Conservation (phyloP, 1,284 basidiomycete genomes). For the Sphaerobolus stellatus region DNA sequence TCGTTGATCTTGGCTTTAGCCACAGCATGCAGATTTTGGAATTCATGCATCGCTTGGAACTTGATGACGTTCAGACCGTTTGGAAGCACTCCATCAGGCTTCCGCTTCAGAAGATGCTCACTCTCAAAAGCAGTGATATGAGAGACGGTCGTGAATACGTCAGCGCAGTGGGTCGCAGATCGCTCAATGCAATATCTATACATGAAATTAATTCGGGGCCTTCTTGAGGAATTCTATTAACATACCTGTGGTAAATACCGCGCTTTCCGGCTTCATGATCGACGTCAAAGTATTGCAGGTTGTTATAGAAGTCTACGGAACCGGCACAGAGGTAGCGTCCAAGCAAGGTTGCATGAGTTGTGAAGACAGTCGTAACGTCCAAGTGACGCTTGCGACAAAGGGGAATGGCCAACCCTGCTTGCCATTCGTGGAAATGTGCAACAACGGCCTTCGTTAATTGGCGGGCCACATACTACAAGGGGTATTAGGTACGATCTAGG, state of each 20-base stretch:
- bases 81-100: slow-evolving; percentile 96
- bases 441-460: slow-evolving; percentile 84
- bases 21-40: slow-evolving; percentile 93
- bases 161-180: slow-evolving; percentile 90
- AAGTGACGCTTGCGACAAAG: slow-evolving; percentile 95
- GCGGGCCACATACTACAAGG: slow-evolving; percentile 69
- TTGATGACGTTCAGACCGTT: slow-evolving; percentile 99
- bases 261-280: slow-evolving; percentile 99
- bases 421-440: slow-evolving; percentile 99
- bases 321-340: slow-evolving; percentile 98
- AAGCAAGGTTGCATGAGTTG: slow-evolving; percentile 97
- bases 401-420: slow-evolving; percentile 95
- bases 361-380: slow-evolving; percentile 97
- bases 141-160: slow-evolving; percentile 97
- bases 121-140: slow-evolving; percentile 98
- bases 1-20: slow-evolving; percentile 97
- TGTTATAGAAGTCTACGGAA: slow-evolving; percentile 98
- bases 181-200: slow-evolving; percentile 94
- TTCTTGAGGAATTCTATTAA: background rate
- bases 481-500: slow-evolving; percentile 10
- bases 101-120: slow-evolving; percentile 95
- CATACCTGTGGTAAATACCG: slow-evolving; percentile 74
- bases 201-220: background rate
- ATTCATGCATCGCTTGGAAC: slow-evolving; percentile 93
- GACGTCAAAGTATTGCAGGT: slow-evolving; percentile 98